Evolutionary conservation across 148 eudicot species (phyloP).

Genomic region (Rhododendron henanense): DNA sequence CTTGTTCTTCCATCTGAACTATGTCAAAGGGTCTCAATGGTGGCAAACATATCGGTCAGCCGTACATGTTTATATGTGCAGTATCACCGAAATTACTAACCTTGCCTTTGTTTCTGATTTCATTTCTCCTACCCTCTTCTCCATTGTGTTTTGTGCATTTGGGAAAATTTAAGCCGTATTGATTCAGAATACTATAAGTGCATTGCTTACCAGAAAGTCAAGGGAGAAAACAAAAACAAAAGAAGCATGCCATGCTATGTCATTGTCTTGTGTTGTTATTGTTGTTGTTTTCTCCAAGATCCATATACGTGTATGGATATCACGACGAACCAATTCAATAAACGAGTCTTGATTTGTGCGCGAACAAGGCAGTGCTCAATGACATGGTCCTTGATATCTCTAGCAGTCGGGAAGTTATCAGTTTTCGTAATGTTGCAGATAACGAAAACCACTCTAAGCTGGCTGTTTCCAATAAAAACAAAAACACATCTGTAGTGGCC

Average conservation of each 20-base stretch:
- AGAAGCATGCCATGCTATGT: neutral
- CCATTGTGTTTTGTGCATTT: neutral
- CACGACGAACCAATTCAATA: no score
- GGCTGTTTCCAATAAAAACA: neutral
- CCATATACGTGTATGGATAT: neutral
- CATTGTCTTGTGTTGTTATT: neutral
- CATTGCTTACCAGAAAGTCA: neutral
- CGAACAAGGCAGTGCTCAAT: neutral
- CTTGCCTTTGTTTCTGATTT: neutral
- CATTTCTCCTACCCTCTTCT: neutral
- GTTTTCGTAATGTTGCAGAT: neutral
- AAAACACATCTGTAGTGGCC: neutral
- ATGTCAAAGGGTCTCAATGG: neutral
- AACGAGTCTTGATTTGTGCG: neutral
- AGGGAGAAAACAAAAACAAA: neutral
- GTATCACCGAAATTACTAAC: neutral
- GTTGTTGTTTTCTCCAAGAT: neutral
- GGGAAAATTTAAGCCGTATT: neutral
- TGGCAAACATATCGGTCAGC: neutral
- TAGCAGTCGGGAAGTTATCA: neutral
- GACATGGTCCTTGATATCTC: neutral
- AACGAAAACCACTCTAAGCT: neutral
- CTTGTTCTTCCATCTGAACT: neutral
- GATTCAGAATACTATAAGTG: neutral
- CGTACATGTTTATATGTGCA: neutral